phyloP scores from a whole-genome alignment of 352 stramenopile species.

The Thalassiosira sp. region DNA sequence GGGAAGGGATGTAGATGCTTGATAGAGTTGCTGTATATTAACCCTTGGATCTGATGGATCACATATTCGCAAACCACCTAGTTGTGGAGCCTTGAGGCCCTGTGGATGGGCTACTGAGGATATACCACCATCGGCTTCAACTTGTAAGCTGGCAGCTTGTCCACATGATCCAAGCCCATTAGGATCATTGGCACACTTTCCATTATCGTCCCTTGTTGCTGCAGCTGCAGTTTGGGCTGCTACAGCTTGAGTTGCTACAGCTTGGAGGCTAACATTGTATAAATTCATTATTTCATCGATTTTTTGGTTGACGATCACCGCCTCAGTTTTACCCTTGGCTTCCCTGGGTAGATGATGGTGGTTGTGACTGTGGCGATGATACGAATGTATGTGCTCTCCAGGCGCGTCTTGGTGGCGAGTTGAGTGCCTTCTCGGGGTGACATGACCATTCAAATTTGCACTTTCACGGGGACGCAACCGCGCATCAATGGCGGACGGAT shows the following conservation, averaged over 20 bases:
- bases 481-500: background rate
- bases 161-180: background rate
- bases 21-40: conserved; percentile 25
- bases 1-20: background rate
- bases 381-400: background rate
- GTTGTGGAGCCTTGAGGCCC: conserved; percentile 25
- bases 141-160: background rate
- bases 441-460: conserved; percentile 1
- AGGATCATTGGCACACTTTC: background rate
- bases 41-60: conserved; percentile 65
- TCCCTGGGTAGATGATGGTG: conserved; percentile 9
- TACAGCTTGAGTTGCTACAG: too few relatives aligned
- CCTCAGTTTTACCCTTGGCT: conserved; percentile 1
- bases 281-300: conserved; percentile 35
- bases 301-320: conserved; percentile 30
- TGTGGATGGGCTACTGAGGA: too few relatives aligned
- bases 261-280: conserved; percentile 27
- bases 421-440: too few relatives aligned
- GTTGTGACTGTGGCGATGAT: conserved; percentile 9
- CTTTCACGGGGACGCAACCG: background rate
- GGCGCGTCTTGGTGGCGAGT: background rate
- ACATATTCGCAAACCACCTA: conserved; percentile 49
- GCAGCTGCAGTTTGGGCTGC: too few relatives aligned
- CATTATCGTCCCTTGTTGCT: background rate
- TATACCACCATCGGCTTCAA: too few relatives aligned